Base-by-base conservation (phyloP, 257 asterid species). In the Scutellaria baicalensis region DNA sequence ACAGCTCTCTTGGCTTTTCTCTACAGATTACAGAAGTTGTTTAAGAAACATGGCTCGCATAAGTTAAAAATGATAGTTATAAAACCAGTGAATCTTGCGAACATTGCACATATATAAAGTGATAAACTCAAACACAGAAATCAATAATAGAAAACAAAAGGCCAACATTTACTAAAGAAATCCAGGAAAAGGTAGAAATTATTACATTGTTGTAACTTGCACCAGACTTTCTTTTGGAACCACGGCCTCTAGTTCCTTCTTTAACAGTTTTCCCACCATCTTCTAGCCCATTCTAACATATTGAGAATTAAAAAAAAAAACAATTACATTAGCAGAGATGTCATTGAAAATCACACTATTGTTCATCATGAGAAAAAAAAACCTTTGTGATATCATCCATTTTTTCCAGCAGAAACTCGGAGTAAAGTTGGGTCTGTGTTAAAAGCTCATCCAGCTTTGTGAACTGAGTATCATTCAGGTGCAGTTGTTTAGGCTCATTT, bases 1-100 rank as follows among this genome's bases (percentile, higher is more conserved):
- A 94, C 99, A 75, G 97, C 99, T 80, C 89, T 88, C 84, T 88
- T 94, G 69, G 99, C 95, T 76, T 85, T 94, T 72, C 78, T 79
- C 98, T 89, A 70, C 51, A 76, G 33, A 73, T 44, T 31, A 75
- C n/a, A 63, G 14, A 57, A 58, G 8, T 17, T 40, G 39, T 52
- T 72, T 62, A 17, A 58, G 42, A 2, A 16, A 51, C 44, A 43
- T 20, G 35, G 44, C 9, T 48, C 75, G 62, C 40, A 31, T 43
- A 52, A 43, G 44, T 56, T 18, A 61, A 17, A 45, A 49, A 35
- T 58, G 48, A 62, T 18, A 42, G 40, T 59, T 35, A 20, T 45
- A 57, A 57, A 8, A 59, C 66, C 45, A 10, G 57, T n/a, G 13
- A 39, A 65, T 16, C 64, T 55, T 27, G 64, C 27, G 23, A 5